Evolutionary conservation across 1,139 yeast species (phyloP), one percentile per base, ranked within the genome.

Genomic region (Saccharomyces hybrid): DNA sequence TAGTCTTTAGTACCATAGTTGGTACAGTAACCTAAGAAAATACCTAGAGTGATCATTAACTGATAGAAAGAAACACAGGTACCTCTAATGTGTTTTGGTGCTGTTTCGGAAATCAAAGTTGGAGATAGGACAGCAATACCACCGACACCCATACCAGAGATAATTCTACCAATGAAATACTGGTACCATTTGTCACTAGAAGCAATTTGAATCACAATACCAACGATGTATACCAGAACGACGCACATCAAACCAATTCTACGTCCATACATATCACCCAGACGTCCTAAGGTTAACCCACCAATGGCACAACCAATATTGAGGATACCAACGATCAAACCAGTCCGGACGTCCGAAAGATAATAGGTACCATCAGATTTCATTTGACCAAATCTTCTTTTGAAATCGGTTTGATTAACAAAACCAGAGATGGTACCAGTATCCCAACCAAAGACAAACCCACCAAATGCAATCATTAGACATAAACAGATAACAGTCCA

Each of bases 401-500:
- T 73, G 65, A 83, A 88, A 61, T 81, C 81, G 5, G 77, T 70
- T 88, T 84, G 83, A 66, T 83, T 83, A 67, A 85, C 77, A 62
- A 85, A 82, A 65, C 93, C 95, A 32, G 85, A 79, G 67, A 84
- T 84, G 63, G 88, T 82, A 73, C 89, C 89, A 31, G 89, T 84
- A 72, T 84, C 89, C 78, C 83, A 84, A 60, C 89, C 89, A 64
- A 77, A 84, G 59, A 83, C 80, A 63, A 82, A 76, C 68, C 88
- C 88, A 71, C 85, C 87, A 60, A 82, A 80, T 57, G 86, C 84
- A 55, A 75, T 81, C 74, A 65, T 72, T 69, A 63, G 69, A 71
- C 77, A 74, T 31, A 72, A 63, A 46, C 66, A 49, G 5, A 63
- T 60, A 61, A 77, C 78, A 49, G 78, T 73, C 70, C 75, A 11